phyloP scores from a whole-genome alignment of 805 yeast genomes.

The Saccharomycopsis sp. region DNA sequence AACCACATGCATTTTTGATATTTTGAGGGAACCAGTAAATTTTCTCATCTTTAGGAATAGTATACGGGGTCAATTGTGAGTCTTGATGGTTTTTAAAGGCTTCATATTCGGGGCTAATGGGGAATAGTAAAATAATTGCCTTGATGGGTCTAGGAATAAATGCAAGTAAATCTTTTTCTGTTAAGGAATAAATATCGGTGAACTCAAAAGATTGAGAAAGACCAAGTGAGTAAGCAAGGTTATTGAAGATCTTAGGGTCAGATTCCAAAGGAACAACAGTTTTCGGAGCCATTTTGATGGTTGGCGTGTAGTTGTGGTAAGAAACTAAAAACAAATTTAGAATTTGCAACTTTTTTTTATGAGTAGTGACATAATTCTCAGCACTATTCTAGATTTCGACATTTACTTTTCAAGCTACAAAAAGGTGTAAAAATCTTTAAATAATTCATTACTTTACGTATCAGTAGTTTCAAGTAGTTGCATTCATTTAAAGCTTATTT shows the following conservation, averaged over 20 bases:
- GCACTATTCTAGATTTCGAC: too few relatives aligned
- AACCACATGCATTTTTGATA: constrained; percentile 84
- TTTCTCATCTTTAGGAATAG: constrained; percentile 19
- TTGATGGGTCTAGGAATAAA: constrained; percentile 75
- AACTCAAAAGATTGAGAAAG: constrained; percentile 49
- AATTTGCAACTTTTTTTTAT: too few relatives aligned
- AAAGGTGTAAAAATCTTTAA: too few relatives aligned
- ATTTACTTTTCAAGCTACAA: too few relatives aligned
- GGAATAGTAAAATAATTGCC: constrained; percentile 74
- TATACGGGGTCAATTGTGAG: constrained; percentile 18
- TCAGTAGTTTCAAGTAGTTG: too few relatives aligned
- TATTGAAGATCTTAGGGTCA: constrained; percentile 74
- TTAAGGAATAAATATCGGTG: constrained; percentile 75
- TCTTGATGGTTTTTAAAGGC: constrained; percentile 35
- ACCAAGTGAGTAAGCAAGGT: constrained; percentile 60
- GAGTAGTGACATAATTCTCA: too few relatives aligned
- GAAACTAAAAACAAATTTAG: too few relatives aligned
- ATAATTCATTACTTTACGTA: too few relatives aligned
- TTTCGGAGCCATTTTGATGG: not conserved
- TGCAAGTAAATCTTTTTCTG: constrained; percentile 70
- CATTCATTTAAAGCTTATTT: too few relatives aligned
- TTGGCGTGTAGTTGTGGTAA: too few relatives aligned
- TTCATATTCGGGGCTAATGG: constrained; percentile 59
- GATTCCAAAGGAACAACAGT: constrained; percentile 83
- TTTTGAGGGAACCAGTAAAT: constrained; percentile 80